phyloP scores from a whole-genome alignment of 768 basidiomycete species.

The Gautieria morchelliformis region DNA sequence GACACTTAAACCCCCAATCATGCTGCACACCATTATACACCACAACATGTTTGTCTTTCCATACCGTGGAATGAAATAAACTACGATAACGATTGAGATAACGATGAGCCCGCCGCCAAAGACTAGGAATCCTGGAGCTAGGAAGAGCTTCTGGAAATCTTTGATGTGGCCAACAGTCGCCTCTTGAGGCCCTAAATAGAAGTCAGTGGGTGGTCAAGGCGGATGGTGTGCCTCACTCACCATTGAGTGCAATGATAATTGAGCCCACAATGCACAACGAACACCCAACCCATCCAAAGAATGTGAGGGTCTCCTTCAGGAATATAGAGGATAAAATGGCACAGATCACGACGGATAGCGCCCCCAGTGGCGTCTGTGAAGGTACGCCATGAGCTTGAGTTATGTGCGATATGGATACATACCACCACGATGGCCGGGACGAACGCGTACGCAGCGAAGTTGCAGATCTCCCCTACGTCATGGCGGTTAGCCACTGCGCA shows the following conservation, averaged over 20 bases:
- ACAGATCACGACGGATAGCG: slow-evolving; percentile 91
- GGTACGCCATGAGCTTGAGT: neutral
- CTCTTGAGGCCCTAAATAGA: slow-evolving; percentile 53
- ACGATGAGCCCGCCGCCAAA: slow-evolving; percentile 57
- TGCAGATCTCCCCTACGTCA: slow-evolving; percentile 9
- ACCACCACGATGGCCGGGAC: slow-evolving; percentile 90
- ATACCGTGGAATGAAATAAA: slow-evolving; percentile 80
- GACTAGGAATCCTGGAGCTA: slow-evolving; percentile 74
- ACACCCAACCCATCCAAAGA: slow-evolving; percentile 97
- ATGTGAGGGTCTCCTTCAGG: slow-evolving; percentile 84
- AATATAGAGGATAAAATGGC: slow-evolving; percentile 89
- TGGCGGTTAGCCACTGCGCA: neutral
- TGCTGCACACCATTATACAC: slow-evolving; percentile 90
- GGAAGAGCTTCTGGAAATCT: slow-evolving; percentile 70
- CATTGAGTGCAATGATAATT: slow-evolving; percentile 85
- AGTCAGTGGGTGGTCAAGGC: slow-evolving; percentile 18
- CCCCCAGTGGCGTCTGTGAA: slow-evolving; percentile 81
- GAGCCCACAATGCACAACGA: slow-evolving; percentile 86
- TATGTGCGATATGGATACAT: slow-evolving; percentile 22
- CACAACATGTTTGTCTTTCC: slow-evolving; percentile 92
- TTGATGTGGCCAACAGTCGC: slow-evolving; percentile 56
- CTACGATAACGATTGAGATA: slow-evolving; percentile 57
- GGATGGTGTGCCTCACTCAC: slow-evolving; percentile 27
- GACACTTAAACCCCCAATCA: slow-evolving; percentile 94
- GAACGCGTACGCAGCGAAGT: slow-evolving; percentile 65